These are phyloP conservation scores for Pseudocercospora cruenta DNA, from an alignment of 2,329 filamentous ascomycete genomes.

Conservation along the genomic window DNA sequence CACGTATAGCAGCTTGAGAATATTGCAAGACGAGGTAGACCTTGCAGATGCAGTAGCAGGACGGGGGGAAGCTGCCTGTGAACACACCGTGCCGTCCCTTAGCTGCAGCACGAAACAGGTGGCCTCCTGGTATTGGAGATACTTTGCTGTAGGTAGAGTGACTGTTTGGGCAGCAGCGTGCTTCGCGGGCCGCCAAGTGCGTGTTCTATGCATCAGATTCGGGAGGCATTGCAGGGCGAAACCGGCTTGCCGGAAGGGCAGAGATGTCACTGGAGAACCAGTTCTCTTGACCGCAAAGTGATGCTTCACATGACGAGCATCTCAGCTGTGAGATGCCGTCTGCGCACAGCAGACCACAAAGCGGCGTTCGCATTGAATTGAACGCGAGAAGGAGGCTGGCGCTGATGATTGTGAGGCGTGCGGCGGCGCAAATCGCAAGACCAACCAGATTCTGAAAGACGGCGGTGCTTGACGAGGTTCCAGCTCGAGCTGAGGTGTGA, in stretches of 20 bases:
- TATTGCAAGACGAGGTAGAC: conserved; percentile 7
- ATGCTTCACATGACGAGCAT: not conserved
- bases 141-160: not conserved
- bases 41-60: conserved; percentile 10
- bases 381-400: not conserved
- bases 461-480: not conserved
- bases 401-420: not conserved
- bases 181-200: not conserved
- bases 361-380: not conserved
- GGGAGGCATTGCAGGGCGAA: not conserved
- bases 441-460: not conserved
- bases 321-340: not conserved
- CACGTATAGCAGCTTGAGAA: not conserved
- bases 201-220: not conserved
- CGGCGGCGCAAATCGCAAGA: not conserved
- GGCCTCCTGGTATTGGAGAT: conserved; percentile 7
- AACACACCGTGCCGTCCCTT: not conserved
- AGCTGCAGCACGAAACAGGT: conserved; percentile 7
- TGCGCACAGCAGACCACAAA: not conserved
- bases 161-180: not conserved
- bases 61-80: not conserved
- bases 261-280: too few species aligned
- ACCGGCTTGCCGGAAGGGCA: not conserved
- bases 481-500: not conserved
- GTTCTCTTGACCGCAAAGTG: not conserved